phyloP scores from a whole-genome alignment of 257 asterid genomes.

The Agastache rugosa region DNA sequence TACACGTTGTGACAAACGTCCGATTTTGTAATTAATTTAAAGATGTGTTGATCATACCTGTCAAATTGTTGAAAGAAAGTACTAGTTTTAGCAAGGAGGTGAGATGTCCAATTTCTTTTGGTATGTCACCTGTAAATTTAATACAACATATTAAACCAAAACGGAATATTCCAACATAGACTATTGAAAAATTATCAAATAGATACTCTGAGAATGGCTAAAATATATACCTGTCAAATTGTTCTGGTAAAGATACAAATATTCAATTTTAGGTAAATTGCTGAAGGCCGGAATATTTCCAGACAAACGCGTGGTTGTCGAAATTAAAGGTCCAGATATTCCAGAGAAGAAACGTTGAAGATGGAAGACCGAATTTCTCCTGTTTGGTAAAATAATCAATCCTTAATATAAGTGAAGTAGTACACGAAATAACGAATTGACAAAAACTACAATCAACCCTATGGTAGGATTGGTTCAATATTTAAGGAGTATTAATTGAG shows the following conservation, averaged over 20 bases:
- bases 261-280: not conserved
- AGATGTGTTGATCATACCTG: no score
- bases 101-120: slow-evolving; percentile 14
- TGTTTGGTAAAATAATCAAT: no score
- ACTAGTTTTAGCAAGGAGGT: not conserved
- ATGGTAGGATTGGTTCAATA: no score
- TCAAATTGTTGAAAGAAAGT: not conserved
- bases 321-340: not conserved
- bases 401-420: no score
- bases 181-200: not conserved
- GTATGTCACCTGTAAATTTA: not conserved
- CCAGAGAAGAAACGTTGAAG: not conserved
- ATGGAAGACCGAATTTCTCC: not conserved
- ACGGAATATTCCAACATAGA: not conserved
- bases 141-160: not conserved
- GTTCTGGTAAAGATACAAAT: not conserved
- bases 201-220: not conserved
- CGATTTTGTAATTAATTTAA: no score
- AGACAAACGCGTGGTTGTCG: not conserved
- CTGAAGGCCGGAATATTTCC: not conserved
- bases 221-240: not conserved
- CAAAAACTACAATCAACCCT: no score
- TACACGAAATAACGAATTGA: no score
- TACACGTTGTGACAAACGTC: no score
- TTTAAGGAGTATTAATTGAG: no score